Evolutionary conservation across 2,329 filamentous ascomycete genomes (phyloP).

Genomic region (Didymella pinodella): DNA sequence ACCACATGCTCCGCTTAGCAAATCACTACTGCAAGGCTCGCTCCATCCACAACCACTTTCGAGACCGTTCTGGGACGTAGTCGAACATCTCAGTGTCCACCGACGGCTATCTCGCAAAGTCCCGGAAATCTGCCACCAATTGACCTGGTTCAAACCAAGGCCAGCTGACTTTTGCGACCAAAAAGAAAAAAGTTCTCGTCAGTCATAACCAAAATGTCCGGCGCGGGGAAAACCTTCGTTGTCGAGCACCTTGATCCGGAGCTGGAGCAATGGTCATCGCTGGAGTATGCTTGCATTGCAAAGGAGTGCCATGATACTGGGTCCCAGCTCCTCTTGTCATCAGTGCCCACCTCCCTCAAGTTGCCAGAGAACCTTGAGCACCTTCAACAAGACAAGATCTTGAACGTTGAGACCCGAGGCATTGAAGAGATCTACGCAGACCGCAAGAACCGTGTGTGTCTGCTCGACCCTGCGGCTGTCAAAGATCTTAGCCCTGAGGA

Average conservation of each 20-base stretch:
- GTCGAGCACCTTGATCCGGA: constrained; percentile 97
- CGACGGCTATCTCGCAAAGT: not conserved
- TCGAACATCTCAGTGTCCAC: constrained; percentile 8
- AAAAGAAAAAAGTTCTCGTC: constrained; percentile 24
- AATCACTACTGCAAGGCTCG: constrained; percentile 39
- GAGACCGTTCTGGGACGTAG: constrained; percentile 17
- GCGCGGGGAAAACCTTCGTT: constrained; percentile 75
- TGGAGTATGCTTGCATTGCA: constrained; percentile 91
- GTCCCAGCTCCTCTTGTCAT: constrained; percentile 81
- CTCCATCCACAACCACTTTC: constrained; percentile 17
- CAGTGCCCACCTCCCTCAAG: constrained; percentile 72
- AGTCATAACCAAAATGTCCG: constrained; percentile 36
- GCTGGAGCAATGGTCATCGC: constrained; percentile 89
- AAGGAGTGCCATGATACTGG: constrained; percentile 74
- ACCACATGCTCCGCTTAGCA: constrained; percentile 35
- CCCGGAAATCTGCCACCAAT: constrained; percentile 8
- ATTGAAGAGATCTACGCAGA: constrained; percentile 82
- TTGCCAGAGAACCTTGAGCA: constrained; percentile 66
- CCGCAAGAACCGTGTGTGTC: constrained; percentile 79
- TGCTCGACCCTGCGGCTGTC: constrained; percentile 85
- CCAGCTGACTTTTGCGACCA: constrained; percentile 8
- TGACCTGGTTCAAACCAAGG: not conserved
- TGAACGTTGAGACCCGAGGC: constrained; percentile 76
- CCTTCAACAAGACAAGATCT: constrained; percentile 66
- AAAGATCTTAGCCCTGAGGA: constrained; percentile 86